Evolutionary conservation across 1,139 yeast species (phyloP).

Genomic region (Debaryomyces udenii): DNA sequence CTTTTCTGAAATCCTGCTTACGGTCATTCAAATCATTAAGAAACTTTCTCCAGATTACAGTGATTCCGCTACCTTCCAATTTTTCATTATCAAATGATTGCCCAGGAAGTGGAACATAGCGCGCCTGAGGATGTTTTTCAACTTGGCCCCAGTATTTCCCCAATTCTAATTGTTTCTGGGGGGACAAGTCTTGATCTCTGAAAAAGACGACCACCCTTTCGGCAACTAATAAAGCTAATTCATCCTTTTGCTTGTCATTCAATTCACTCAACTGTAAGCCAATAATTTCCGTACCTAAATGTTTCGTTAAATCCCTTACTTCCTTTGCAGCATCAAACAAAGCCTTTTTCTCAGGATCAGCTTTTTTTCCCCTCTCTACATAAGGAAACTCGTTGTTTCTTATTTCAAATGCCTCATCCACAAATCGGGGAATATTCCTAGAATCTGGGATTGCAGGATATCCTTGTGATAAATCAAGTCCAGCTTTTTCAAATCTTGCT

Average conservation of each 20-base stretch:
- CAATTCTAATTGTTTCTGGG: constrained; percentile 48
- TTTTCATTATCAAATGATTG: constrained; percentile 13
- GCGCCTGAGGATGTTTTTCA: constrained; percentile 46
- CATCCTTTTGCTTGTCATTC: constrained; percentile 55
- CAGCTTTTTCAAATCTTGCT: constrained; percentile 31
- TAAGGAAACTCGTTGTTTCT: constrained; percentile 45
- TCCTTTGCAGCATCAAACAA: constrained; percentile 53
- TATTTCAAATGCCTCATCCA: constrained; percentile 54
- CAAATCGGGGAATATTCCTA: constrained; percentile 46
- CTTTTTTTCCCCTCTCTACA: constrained; percentile 50
- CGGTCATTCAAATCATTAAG: constrained; percentile 16
- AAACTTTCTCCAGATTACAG: constrained; percentile 51
- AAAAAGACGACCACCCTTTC: constrained; percentile 49
- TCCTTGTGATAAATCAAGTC: constrained; percentile 35
- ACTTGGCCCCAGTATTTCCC: constrained; percentile 49
- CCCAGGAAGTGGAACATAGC: constrained; percentile 26
- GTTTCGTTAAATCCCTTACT: constrained; percentile 49
- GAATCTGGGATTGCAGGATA: constrained; percentile 32
- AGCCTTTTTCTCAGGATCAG: constrained; percentile 57
- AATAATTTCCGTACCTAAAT: constrained; percentile 59
- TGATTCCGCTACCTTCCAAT: constrained; percentile 37
- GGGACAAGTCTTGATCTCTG: constrained; percentile 46
- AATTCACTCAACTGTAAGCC: constrained; percentile 55
- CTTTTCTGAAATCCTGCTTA: constrained; percentile 1
- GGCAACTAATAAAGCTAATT: constrained; percentile 45